Percentiles rank a stretch among this genome's conserved stretches.
Evolutionary conservation across 306 rosid genomes (phyloP).

Genomic region (Glycine soja): DNA sequence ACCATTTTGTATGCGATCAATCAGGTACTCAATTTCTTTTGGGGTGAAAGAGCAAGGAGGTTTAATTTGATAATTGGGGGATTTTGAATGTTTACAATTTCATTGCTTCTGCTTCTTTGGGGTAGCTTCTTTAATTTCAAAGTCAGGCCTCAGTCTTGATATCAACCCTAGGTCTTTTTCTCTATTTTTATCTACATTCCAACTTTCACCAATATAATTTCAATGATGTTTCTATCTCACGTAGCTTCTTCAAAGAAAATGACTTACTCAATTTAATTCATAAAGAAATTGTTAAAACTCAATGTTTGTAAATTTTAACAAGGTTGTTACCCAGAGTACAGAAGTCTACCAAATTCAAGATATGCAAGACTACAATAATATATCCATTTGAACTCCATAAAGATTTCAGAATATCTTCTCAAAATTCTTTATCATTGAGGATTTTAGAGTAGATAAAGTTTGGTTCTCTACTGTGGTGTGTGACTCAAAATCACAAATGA

Average conservation of each 20-base stretch:
- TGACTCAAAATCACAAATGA: too few species aligned
- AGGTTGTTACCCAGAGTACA: background rate
- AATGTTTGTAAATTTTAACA: background rate
- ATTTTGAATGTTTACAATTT: too few species aligned
- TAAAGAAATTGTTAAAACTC: background rate
- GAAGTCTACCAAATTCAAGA: slow-evolving; percentile 3
- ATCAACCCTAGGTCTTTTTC: too few species aligned
- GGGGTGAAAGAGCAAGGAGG: too few species aligned
- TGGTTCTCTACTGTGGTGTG: too few species aligned
- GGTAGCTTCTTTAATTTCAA: too few species aligned
- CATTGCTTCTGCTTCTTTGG: too few species aligned
- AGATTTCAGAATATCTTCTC: background rate
- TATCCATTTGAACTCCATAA: background rate
- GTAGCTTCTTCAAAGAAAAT: slow-evolving; percentile 8
- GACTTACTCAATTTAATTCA: background rate
- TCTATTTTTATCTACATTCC: background rate
- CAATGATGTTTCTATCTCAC: slow-evolving; percentile 8
- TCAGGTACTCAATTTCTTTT: too few species aligned
- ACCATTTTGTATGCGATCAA: too few species aligned
- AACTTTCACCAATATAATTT: background rate
- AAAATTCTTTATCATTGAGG: background rate
- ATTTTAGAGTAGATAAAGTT: slow-evolving; percentile 5
- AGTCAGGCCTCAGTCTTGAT: too few species aligned
- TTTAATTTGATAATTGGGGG: too few species aligned
- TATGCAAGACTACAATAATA: background rate